Evolutionary conservation across 2,329 filamentous ascomycete species (phyloP).

Genomic region (Hawksworthiomyces lignivorus): DNA sequence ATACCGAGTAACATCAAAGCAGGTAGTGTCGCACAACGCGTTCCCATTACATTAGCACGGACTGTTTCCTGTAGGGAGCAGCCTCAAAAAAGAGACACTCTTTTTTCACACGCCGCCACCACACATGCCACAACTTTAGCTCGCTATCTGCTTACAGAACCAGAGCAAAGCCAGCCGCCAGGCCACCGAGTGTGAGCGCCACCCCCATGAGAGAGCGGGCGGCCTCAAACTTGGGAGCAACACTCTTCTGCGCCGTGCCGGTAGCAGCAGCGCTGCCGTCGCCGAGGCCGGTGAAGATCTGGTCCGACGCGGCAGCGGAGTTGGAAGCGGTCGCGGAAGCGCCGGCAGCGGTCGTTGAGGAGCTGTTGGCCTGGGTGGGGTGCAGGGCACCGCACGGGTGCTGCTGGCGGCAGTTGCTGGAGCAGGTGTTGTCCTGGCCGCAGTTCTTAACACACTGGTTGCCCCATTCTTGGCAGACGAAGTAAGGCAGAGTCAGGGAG

Average conservation of each 20-base stretch:
- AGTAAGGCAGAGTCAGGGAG: slow-evolving; percentile 71
- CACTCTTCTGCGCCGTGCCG: slow-evolving; percentile 2
- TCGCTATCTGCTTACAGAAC: slow-evolving; percentile 44
- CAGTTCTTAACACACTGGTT: slow-evolving; percentile 59
- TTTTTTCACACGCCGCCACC: too few species aligned
- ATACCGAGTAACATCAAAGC: too few species aligned
- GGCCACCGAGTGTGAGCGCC: slow-evolving; percentile 15
- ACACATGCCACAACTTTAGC: too few species aligned
- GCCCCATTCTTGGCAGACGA: slow-evolving; percentile 64
- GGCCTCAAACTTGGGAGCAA: slow-evolving; percentile 24
- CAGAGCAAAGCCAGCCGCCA: slow-evolving; percentile 23
- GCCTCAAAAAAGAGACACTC: too few species aligned
- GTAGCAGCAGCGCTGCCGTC: slow-evolving; percentile 6
- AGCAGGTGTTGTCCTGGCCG: slow-evolving; percentile 47
- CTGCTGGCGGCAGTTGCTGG: slow-evolving; percentile 52
- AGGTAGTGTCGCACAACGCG: too few species aligned
- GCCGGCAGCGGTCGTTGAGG: slow-evolving; percentile 36
- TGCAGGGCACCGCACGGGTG: slow-evolving; percentile 65
- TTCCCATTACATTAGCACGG: too few species aligned
- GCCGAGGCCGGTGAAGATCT: slow-evolving; percentile 30
- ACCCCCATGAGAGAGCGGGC: slow-evolving; percentile 17
- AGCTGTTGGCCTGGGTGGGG: slow-evolving; percentile 53
- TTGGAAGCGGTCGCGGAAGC: slow-evolving; percentile 28
- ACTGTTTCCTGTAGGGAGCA: too few species aligned
- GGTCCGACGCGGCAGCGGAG: slow-evolving; percentile 17